Base-by-base conservation (phyloP, 1,139 yeast genomes). In the Fermentozyma sake region DNA sequence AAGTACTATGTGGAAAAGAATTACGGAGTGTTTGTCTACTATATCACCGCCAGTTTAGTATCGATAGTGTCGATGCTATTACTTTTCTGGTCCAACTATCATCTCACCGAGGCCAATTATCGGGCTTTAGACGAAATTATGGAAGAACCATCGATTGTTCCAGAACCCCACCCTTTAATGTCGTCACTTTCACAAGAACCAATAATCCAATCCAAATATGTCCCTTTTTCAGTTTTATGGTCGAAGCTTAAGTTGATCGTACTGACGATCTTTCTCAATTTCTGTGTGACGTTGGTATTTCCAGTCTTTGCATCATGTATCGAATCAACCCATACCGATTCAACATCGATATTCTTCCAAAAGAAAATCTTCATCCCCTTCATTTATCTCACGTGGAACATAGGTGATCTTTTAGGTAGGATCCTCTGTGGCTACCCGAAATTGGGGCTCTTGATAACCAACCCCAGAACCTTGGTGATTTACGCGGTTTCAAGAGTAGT, bases 251-350 rank as follows among this genome's bases (percentile, higher is more conserved):
- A 71, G 41, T 64, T 56, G 29, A 74, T 87, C 19, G 87, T 79
- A 1, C 51, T 72, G 44, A 68, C 95, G 1, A 83, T 91, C 13
- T 80, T 86, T 45, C 46, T 78, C 28, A 78, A 87, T 0, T 87
- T 91, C 50, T 60, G 78, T n/a, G 66, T 84, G 17, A 81, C 96
- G 0, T 62, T 91, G 32, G 64, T 78, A 6, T 91, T 86, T 61
- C 96, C 97, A 0, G 93, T 91, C 1, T 87, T 87, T 68, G 96
- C 97, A 4, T 74, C 89, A 7, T 68, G 66, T 13, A 75, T 79
- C 6, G 72, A 70, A 26, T 76, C 85, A 2, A 72, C 69, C 3
- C 61, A 65, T 37, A 36, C 37, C 5, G 49, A 46, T 7, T 58
- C 66, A 8, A 16, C 39, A 14, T 27, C 53, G 39, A 30, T 46